phyloP scores from a whole-genome alignment of 1,139 yeast species.

The Pichia sp. region DNA sequence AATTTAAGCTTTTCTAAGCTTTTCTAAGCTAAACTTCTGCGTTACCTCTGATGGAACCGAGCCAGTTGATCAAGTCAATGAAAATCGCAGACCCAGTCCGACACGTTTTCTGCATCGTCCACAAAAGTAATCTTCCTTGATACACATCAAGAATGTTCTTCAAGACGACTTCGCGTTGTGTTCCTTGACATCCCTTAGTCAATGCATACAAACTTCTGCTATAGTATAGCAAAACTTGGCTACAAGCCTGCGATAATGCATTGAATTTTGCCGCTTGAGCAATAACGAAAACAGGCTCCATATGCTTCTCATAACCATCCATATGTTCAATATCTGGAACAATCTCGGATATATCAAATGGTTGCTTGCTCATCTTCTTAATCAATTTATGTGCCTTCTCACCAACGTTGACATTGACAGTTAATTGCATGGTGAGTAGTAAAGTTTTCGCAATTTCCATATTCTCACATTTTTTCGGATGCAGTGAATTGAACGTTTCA shows the following conservation, averaged over 20 bases:
- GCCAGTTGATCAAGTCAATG: conserved; percentile 78
- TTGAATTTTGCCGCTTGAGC: conserved; percentile 39
- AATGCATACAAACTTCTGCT: conserved; percentile 50
- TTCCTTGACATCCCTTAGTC: conserved; percentile 24
- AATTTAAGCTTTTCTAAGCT: no score
- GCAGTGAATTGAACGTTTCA: conserved; percentile 48
- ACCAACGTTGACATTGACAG: conserved; percentile 64
- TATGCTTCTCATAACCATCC: conserved; percentile 24
- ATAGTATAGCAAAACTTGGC: conserved; percentile 54
- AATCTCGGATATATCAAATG: conserved; percentile 17
- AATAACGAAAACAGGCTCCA: conserved; percentile 34
- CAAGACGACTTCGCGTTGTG: conserved; percentile 19
- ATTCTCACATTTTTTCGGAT: conserved; percentile 26
- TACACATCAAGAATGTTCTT: conserved; percentile 49
- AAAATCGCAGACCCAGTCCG: conserved; percentile 57
- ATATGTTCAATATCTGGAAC: background rate
- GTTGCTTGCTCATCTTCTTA: conserved; percentile 57
- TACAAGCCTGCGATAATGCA: conserved; percentile 49
- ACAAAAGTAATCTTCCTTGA: conserved; percentile 44
- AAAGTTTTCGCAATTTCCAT: conserved; percentile 35
- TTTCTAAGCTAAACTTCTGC: no score
- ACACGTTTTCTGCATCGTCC: conserved; percentile 47
- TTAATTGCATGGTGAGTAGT: conserved; percentile 51
- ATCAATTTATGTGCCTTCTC: conserved; percentile 69
- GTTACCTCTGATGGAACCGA: conserved; percentile 35